Evolutionary conservation across 495 filamentous ascomycete species (phyloP).

Genomic region (Hypoxylon cercidicola): DNA sequence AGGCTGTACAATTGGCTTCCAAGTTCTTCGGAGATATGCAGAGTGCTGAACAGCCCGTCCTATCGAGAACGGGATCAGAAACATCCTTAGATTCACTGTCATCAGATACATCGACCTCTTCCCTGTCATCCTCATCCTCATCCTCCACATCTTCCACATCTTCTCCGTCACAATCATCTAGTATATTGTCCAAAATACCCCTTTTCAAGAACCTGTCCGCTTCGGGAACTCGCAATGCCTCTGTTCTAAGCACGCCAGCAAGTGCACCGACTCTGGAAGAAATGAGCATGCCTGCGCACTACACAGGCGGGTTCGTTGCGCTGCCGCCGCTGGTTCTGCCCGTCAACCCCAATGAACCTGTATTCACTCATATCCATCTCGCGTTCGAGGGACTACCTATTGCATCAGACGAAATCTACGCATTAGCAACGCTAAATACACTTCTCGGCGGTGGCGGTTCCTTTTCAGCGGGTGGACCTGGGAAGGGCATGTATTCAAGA

Average conservation of each 20-base stretch:
- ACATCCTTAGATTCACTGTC: constrained; percentile 55
- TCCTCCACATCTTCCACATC: constrained; percentile 51
- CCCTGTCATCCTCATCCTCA: constrained; percentile 54
- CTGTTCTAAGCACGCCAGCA: constrained; percentile 57
- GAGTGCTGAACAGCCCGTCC: constrained; percentile 56
- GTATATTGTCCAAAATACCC: constrained; percentile 84
- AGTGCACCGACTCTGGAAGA: constrained; percentile 62
- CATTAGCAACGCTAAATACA: constrained; percentile 94
- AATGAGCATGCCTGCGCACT: constrained; percentile 75
- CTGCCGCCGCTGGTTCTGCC: constrained; percentile 83
- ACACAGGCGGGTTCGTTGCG: constrained; percentile 91
- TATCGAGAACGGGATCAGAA: constrained; percentile 67
- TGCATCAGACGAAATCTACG: constrained; percentile 90
- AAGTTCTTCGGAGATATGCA: constrained; percentile 93
- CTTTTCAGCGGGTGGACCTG: constrained; percentile 96
- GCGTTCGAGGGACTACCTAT: constrained; percentile 97
- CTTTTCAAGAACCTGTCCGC: constrained; percentile 91
- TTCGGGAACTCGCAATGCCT: constrained; percentile 69
- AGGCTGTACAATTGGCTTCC: constrained; percentile 82
- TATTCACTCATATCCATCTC: constrained; percentile 90
- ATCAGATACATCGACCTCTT: constrained; percentile 52
- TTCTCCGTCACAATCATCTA: constrained; percentile 59
- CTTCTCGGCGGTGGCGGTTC: constrained; percentile 96
- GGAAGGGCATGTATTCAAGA: constrained; percentile 98
- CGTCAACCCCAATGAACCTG: constrained; percentile 78